phyloP scores from a whole-genome alignment of 345 rosid species.

The Combretum micranthum region DNA sequence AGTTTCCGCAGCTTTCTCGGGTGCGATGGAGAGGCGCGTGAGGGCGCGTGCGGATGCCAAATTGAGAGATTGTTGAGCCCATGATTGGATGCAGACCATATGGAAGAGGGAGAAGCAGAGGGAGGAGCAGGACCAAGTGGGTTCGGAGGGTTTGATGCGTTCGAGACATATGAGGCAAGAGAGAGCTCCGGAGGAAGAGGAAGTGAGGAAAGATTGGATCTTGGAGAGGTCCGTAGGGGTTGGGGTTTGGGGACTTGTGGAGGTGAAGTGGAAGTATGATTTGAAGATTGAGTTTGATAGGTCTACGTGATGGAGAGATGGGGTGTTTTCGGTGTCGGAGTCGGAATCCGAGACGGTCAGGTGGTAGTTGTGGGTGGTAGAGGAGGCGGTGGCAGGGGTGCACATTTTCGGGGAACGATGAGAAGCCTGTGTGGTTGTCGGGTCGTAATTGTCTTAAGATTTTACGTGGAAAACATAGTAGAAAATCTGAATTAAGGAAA shows the following conservation, averaged over 20 bases:
- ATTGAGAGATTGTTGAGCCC: constrained; percentile 80
- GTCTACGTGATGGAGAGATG: constrained; percentile 30
- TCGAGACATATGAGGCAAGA: constrained; percentile 92
- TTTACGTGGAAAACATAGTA: no score
- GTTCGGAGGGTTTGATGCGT: constrained; percentile 68
- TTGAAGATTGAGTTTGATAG: constrained; percentile 74
- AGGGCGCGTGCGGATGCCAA: constrained; percentile 63
- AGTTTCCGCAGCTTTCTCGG: constrained; percentile 34
- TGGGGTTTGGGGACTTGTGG: constrained; percentile 24
- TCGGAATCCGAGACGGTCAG: constrained; percentile 43
- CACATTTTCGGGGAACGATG: constrained; percentile 24
- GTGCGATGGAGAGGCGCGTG: constrained; percentile 50
- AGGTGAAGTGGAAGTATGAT: constrained; percentile 57
- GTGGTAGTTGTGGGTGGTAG: constrained; percentile 5
- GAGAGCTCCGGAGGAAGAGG: constrained; percentile 82
- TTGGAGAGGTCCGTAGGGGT: constrained; percentile 58
- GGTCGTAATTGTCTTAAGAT: no score
- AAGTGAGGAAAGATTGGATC: constrained; percentile 74
- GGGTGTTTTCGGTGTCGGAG: constrained; percentile 19
- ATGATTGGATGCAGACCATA: constrained; percentile 80
- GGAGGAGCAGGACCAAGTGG: constrained; percentile 82
- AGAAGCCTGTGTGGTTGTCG: no score
- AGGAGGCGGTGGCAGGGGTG: constrained; percentile 23
- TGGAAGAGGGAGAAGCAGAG: constrained; percentile 76
- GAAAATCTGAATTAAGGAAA: no score